A percentile compares a stretch with the other conserved stretches of the same genome.
Evolutionary conservation across 192 early-diverging fungal genomes (phyloP).

Genomic region (Backusella parvicylindrica): DNA sequence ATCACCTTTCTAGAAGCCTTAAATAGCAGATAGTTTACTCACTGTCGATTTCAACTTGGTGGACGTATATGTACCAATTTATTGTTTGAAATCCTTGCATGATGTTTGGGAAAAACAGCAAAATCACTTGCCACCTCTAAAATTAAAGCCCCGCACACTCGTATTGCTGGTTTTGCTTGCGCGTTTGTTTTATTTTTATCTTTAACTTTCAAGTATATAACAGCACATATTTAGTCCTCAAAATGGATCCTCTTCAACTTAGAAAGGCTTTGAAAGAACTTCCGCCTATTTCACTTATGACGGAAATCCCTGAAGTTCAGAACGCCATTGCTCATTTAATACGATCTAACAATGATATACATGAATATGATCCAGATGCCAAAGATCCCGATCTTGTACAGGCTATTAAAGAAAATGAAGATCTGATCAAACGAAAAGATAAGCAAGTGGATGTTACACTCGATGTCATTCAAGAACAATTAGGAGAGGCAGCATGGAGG

Average conservation of each 20-base stretch:
- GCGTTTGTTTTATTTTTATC: not conserved
- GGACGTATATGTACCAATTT: too few relatives aligned
- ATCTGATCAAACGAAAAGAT: conserved; percentile 32
- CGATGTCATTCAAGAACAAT: conserved; percentile 20
- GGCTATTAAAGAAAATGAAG: conserved; percentile 36
- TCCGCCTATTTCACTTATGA: conserved; percentile 25
- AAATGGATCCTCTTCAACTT: conserved; percentile 3
- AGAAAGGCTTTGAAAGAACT: conserved; percentile 19
- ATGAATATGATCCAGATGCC: conserved; percentile 31
- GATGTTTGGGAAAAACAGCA: too few relatives aligned
- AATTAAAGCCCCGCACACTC: too few relatives aligned
- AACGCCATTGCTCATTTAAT: conserved; percentile 37
- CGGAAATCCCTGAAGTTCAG: conserved; percentile 37
- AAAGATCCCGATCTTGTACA: conserved; percentile 32
- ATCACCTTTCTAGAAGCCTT: too few relatives aligned
- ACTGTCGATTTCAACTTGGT: too few relatives aligned
- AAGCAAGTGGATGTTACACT: conserved; percentile 23
- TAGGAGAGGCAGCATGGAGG: conserved; percentile 27
- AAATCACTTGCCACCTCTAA: too few relatives aligned
- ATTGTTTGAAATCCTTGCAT: too few relatives aligned
- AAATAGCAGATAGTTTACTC: too few relatives aligned
- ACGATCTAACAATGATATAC: conserved; percentile 39
- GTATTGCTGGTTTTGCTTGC: not conserved
- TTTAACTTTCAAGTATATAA: not conserved
- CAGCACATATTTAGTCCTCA: too few relatives aligned